Base-by-base conservation (phyloP, 2,329 filamentous ascomycete genomes). In the Colletotrichum graminicola region DNA sequence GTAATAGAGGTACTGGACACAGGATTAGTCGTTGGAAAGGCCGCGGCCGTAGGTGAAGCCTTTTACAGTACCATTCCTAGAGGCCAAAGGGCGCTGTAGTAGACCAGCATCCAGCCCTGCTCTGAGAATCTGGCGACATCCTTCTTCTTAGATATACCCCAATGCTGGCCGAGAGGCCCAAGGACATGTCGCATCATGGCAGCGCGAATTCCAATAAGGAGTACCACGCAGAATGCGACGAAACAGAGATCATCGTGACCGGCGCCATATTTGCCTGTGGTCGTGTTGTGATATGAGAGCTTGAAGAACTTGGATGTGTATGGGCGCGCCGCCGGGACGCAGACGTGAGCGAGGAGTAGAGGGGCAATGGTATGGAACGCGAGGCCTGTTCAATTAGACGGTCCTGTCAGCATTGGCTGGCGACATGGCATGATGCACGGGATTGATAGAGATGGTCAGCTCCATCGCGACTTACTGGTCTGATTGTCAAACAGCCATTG, bases 241-340 rank as follows among this genome's bases (percentile, higher is more conserved):
- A 62, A 62, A 16, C 16, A 62, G 60, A 62, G 60, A 32, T 52
- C 60, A 21, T 62, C 60, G 32, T 62, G 60, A 14, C 60, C 60
- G 29, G 60, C 60, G 32, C 47, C 60, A 29, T 62, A 62, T 18
- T 62, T 41, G n/a, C 32, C 47, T 4, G 60, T 62, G 5, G 23
- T 21, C n/a, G 60, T 8, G 21, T 60, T 60, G 39, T 51, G n/a
- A 29, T 26, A 62, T 41, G 47, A 60, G 56, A 60, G 56, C 26
- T 45, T 60, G 23, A 60, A 43, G 41, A 60, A 34, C 2, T 60
- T 60, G 26, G 56, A 60, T 16, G 56, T 47, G 16, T 45, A 29
- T 5, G 56, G 56, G 16, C 56, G 56, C 41, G 56, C 39, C 16
- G 23, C 39, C 11, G 41, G 39, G 41, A 60, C 16, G 41, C 23